phyloP scores from a whole-genome alignment of 2,329 filamentous ascomycete species.

The Fusarium oligoseptatum region DNA sequence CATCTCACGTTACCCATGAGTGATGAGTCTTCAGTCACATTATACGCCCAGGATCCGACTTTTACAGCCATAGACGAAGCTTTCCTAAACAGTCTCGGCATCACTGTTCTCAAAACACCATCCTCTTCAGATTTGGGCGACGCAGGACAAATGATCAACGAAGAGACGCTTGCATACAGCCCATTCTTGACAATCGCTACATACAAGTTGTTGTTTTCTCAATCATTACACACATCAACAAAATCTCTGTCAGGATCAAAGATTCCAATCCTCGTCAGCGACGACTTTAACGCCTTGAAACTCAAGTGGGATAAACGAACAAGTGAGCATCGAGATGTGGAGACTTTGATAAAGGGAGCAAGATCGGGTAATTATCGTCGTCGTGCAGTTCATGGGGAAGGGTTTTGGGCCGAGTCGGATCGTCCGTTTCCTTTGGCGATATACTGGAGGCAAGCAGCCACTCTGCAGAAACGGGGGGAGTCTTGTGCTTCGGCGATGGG shows the following conservation, averaged over 20 bases:
- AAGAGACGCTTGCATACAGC: slow-evolving; percentile 42
- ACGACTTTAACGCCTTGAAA: slow-evolving; percentile 43
- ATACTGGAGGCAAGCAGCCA: slow-evolving; percentile 34
- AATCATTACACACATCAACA: not conserved
- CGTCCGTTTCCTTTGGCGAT: slow-evolving; percentile 42
- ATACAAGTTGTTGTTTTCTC: slow-evolving; percentile 31
- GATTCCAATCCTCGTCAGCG: slow-evolving; percentile 37
- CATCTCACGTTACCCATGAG: slow-evolving; percentile 10
- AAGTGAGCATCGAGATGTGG: slow-evolving; percentile 38
- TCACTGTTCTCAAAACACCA: slow-evolving; percentile 35
- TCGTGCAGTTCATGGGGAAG: slow-evolving; percentile 37
- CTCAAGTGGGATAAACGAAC: slow-evolving; percentile 45
- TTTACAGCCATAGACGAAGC: slow-evolving; percentile 40
- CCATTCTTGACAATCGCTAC: slow-evolving; percentile 44
- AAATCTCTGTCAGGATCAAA: not conserved
- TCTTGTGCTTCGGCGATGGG: not conserved
- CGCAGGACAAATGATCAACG: slow-evolving; percentile 36
- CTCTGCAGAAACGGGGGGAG: not conserved
- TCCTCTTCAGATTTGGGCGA: slow-evolving; percentile 36
- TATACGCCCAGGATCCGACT: slow-evolving; percentile 43
- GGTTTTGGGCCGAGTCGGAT: slow-evolving; percentile 39
- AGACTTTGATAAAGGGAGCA: slow-evolving; percentile 33
- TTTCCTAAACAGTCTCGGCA: slow-evolving; percentile 32
- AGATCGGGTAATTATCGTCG: slow-evolving; percentile 32
- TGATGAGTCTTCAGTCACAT: not conserved